Evolutionary conservation across 139 green algal genomes (phyloP).

Genomic region (Chlorokybus atmophyticus): DNA sequence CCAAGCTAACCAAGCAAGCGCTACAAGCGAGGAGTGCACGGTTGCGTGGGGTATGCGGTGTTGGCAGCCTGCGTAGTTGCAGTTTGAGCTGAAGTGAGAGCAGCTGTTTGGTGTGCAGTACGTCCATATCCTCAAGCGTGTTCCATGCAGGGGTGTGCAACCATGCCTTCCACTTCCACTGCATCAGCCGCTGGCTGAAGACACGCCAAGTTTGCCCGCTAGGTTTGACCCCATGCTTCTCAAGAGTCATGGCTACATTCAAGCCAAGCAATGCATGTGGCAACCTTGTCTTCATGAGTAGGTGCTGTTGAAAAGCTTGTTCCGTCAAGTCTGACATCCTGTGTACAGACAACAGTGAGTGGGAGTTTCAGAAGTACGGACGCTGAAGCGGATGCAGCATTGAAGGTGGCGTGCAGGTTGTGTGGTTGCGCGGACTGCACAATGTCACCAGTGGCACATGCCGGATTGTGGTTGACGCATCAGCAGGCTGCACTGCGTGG

Average conservation of each 20-base stretch:
- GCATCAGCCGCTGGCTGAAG: constrained; percentile 87
- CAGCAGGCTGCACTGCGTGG: too few species aligned
- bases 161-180: constrained; percentile 97
- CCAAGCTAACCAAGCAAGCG: constrained; percentile 71
- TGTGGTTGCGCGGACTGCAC: too few species aligned
- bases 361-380: constrained; percentile 35
- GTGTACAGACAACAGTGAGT: constrained; percentile 33
- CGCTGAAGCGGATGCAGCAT: too few species aligned
- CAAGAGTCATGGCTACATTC: too few species aligned
- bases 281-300: neutral
- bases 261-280: neutral
- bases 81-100: too few species aligned
- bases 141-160: constrained; percentile 62
- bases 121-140: too few species aligned
- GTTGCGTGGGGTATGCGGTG: constrained; percentile 72
- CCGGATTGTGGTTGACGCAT: too few species aligned
- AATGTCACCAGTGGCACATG: too few species aligned
- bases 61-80: too few species aligned
- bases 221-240: too few species aligned
- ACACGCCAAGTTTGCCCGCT: constrained; percentile 80
- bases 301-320: neutral
- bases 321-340: constrained; percentile 1
- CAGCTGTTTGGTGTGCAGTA: too few species aligned
- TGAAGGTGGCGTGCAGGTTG: too few species aligned
- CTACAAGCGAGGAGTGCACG: constrained; percentile 64